Conservation (phyloP, 495 filamentous ascomycete species). For the Lophium mytilinum region DNA sequence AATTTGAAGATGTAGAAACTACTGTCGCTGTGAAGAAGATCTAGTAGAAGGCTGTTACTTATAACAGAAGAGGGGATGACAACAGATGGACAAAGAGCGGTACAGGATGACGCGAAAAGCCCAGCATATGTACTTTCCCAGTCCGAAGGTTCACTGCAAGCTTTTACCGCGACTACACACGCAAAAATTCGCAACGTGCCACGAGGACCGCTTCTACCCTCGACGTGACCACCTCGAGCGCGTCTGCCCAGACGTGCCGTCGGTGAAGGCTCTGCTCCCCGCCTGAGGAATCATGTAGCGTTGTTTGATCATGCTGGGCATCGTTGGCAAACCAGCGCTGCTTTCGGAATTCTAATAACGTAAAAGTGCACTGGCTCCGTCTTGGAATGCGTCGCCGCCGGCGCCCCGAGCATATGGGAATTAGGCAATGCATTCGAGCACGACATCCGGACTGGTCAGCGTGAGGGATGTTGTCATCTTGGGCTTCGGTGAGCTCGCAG, state of each 20-base stretch:
- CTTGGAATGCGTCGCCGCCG: slow-evolving; percentile 8
- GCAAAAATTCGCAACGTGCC: not conserved
- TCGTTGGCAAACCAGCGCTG: slow-evolving; percentile 2
- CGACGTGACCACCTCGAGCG: slow-evolving; percentile 15
- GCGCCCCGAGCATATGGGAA: not conserved
- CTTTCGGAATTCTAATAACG: slow-evolving; percentile 23
- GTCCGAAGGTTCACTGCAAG: not conserved
- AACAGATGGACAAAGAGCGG: slow-evolving; percentile 3
- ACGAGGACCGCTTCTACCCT: slow-evolving; percentile 5
- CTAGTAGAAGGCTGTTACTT: not conserved
- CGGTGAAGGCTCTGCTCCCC: not conserved
- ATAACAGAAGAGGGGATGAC: not conserved
- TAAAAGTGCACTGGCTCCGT: slow-evolving; percentile 5
- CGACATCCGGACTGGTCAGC: not conserved
- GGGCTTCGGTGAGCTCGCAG: not conserved
- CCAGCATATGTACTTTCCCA: not conserved
- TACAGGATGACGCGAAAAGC: not conserved
- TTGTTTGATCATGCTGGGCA: not conserved
- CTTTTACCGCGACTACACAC: not conserved
- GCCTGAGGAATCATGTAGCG: not conserved
- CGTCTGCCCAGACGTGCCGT: not conserved
- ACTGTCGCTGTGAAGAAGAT: no score
- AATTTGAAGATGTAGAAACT: no score
- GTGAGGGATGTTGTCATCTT: not conserved
- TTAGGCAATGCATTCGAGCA: slow-evolving; percentile 1